phyloP scores from a whole-genome alignment of 352 stramenopile genomes.

The Hyphochytrium catenoides region DNA sequence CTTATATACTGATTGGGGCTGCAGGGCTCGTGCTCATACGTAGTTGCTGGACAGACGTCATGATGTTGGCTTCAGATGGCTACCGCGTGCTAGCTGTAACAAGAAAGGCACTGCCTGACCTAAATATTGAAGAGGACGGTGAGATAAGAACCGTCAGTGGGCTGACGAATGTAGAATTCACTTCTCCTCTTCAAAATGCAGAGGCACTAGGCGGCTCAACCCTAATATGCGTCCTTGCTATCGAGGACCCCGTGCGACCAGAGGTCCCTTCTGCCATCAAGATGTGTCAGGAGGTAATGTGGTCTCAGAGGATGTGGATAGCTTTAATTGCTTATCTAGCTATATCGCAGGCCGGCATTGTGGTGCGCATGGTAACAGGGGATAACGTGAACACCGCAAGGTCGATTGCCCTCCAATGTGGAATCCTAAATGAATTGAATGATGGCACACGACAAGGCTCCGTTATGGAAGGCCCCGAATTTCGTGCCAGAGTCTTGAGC shows the following conservation, averaged over 20 bases:
- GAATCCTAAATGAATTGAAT: slow-evolving; percentile 30
- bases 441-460: slow-evolving; percentile 9
- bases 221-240: slow-evolving; percentile 23
- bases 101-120: too few species aligned
- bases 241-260: slow-evolving; percentile 52
- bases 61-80: too few species aligned
- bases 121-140: too few species aligned
- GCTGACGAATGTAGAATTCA: too few species aligned
- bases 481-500: neutral
- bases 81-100: too few species aligned
- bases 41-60: too few species aligned
- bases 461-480: slow-evolving; percentile 1
- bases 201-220: slow-evolving; percentile 20
- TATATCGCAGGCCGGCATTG: slow-evolving; percentile 61
- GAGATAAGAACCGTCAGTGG: too few species aligned
- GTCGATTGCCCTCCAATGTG: slow-evolving; percentile 30
- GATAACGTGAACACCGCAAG: slow-evolving; percentile 51
- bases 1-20: slow-evolving; percentile 13
- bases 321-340: too few species aligned
- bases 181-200: too few species aligned
- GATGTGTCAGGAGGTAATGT: slow-evolving; percentile 47
- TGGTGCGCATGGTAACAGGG: slow-evolving; percentile 50
- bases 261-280: slow-evolving; percentile 51
- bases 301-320: too few species aligned
- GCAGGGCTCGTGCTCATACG: slow-evolving; percentile 6